Percentiles rank a stretch among this genome's conserved stretches.
phyloP scores from a whole-genome alignment of 768 basidiomycete genomes.

The Boletus coccyginus region DNA sequence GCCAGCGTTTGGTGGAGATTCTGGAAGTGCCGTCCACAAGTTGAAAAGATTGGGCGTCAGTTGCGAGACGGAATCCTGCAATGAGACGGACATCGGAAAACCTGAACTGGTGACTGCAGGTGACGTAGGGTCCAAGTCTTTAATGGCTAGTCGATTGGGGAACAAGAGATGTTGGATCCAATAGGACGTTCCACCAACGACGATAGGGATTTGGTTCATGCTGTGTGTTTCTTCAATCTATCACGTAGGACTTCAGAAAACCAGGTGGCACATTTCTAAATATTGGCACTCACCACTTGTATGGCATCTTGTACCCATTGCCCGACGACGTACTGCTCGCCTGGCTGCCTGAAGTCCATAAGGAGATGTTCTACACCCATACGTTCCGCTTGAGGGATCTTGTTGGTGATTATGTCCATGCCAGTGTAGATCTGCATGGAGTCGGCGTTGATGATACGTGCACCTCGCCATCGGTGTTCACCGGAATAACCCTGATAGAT shows the following conservation, averaged over 20 bases:
- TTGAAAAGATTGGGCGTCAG: slow-evolving; percentile 47
- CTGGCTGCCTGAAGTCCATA: slow-evolving; percentile 84
- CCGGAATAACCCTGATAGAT: slow-evolving; percentile 6
- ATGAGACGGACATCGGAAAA: slow-evolving; percentile 32
- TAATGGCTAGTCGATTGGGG: slow-evolving; percentile 60
- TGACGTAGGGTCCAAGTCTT: slow-evolving; percentile 15
- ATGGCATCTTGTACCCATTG: slow-evolving; percentile 88
- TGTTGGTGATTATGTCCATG: slow-evolving; percentile 92
- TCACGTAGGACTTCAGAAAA: neutral
- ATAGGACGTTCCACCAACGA: slow-evolving; percentile 95
- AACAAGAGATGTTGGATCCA: slow-evolving; percentile 97
- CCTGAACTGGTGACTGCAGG: neutral
- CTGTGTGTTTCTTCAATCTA: slow-evolving; percentile 76
- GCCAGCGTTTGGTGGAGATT: slow-evolving; percentile 54
- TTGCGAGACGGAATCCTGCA: slow-evolving; percentile 40
- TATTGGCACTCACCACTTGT: slow-evolving; percentile 52
- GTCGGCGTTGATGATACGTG: slow-evolving; percentile 90
- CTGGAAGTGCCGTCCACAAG: slow-evolving; percentile 59
- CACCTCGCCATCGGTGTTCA: slow-evolving; percentile 50
- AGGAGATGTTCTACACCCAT: slow-evolving; percentile 84
- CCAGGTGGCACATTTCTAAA: neutral
- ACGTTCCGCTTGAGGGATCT: slow-evolving; percentile 73
- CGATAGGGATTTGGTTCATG: slow-evolving; percentile 69
- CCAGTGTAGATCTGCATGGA: slow-evolving; percentile 96
- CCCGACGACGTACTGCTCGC: slow-evolving; percentile 82